These are phyloP conservation scores for Atalantia buxifolia DNA, from an alignment of 345 rosid species.

Conservation along the genomic window DNA sequence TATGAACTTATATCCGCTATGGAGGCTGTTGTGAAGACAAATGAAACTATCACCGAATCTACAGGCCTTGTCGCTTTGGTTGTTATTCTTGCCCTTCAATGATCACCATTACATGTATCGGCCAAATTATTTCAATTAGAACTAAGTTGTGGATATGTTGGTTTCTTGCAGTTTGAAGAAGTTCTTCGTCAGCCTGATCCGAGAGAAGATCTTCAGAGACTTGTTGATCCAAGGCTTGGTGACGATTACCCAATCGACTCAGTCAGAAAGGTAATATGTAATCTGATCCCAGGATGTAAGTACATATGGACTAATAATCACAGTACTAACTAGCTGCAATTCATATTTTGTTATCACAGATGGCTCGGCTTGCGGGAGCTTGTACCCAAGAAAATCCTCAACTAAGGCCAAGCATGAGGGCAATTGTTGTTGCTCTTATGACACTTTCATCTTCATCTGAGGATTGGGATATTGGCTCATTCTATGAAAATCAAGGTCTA, in stretches of 20 bases:
- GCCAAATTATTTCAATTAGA: background rate
- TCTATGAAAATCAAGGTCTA: conserved; percentile 62
- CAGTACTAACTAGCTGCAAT: background rate
- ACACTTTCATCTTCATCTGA: conserved; percentile 78
- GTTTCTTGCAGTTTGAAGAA: conserved; percentile 62
- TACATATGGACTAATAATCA: background rate
- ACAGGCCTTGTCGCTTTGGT: conserved; percentile 89
- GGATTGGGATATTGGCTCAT: conserved; percentile 70
- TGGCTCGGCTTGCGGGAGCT: conserved; percentile 80
- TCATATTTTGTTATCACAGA: conserved; percentile 37
- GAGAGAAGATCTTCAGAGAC: conserved; percentile 51
- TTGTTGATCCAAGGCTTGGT: conserved; percentile 72
- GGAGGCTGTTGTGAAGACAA: conserved; percentile 71
- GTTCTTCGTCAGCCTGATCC: conserved; percentile 50
- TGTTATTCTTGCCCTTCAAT: background rate
- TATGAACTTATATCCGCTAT: conserved; percentile 93
- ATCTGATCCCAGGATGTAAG: background rate
- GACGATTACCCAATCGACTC: conserved; percentile 74
- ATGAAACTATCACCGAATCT: conserved; percentile 45
- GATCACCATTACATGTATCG: background rate
- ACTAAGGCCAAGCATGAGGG: conserved; percentile 81
- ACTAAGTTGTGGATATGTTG: background rate
- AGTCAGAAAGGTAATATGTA: conserved; percentile 48
- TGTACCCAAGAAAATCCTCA: conserved; percentile 87
- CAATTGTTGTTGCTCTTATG: conserved; percentile 82